Conservation (phyloP, 257 asterid genomes). For the Salvia miltiorrhiza region DNA sequence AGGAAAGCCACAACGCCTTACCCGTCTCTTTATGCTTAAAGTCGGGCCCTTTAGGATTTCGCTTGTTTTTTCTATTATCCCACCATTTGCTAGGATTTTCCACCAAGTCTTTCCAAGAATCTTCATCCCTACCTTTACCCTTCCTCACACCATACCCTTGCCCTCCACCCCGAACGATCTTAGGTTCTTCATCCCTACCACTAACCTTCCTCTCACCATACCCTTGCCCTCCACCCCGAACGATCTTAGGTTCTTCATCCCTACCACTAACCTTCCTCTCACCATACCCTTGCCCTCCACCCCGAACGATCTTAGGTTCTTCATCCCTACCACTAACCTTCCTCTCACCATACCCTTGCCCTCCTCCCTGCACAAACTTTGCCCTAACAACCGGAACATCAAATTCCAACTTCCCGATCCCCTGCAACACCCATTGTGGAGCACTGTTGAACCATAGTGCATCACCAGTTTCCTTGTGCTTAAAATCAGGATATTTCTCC, state of each 20-base stretch:
- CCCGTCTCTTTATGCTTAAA: constrained; percentile 50
- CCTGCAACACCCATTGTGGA: constrained; percentile 51
- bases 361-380: constrained; percentile 19
- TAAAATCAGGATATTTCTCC: constrained; percentile 61
- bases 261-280: too few species aligned
- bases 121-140: constrained; percentile 26
- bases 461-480: constrained; percentile 43
- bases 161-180: too few species aligned
- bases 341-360: background rate
- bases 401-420: constrained; percentile 45
- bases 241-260: too few species aligned
- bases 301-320: constrained; percentile 27
- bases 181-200: too few species aligned
- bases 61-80: constrained; percentile 44
- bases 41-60: constrained; percentile 41
- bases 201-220: background rate
- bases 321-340: constrained; percentile 23
- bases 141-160: background rate
- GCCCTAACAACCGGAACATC: constrained; percentile 27
- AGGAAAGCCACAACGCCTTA: constrained; percentile 44
- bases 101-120: constrained; percentile 56
- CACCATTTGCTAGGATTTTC: constrained; percentile 55
- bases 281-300: background rate
- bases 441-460: constrained; percentile 48
- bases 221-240: constrained; percentile 10